phyloP scores from a whole-genome alignment of 2,329 filamentous ascomycete species.

The Pseudonectria buxi region DNA sequence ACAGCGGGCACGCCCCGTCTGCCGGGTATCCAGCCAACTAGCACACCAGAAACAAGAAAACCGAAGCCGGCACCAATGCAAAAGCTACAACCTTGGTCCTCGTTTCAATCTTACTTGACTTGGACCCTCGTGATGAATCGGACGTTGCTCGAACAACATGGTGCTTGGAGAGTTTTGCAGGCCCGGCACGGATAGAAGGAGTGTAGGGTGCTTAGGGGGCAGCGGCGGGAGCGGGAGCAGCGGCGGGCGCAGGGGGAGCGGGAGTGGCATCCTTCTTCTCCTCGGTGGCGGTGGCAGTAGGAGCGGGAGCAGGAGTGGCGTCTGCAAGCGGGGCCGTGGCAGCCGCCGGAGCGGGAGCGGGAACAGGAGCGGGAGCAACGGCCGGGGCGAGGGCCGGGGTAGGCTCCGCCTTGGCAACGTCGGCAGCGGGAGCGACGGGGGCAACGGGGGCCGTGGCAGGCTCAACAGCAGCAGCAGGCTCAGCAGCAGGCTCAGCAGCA shows the following conservation, averaged over 20 bases:
- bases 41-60: slow-evolving; percentile 13
- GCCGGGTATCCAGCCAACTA: slow-evolving; percentile 27
- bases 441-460: slow-evolving; percentile 21
- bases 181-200: slow-evolving; percentile 5
- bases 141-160: too few species aligned
- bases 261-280: slow-evolving; percentile 20
- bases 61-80: slow-evolving; percentile 1
- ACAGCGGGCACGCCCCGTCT: slow-evolving; percentile 17
- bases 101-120: slow-evolving; percentile 2
- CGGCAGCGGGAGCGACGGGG: slow-evolving; percentile 11
- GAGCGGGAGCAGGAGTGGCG: slow-evolving; percentile 8
- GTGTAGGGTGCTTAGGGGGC: slow-evolving; percentile 13
- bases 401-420: slow-evolving; percentile 16
- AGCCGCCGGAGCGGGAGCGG: slow-evolving; percentile 16
- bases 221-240: slow-evolving; percentile 16
- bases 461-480: slow-evolving; percentile 19
- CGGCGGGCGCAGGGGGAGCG: slow-evolving; percentile 12
- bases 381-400: too few species aligned
- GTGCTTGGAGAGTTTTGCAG: slow-evolving; percentile 1
- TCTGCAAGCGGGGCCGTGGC: slow-evolving; percentile 11
- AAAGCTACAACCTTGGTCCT: slow-evolving; percentile 2
- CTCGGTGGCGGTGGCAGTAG: slow-evolving; percentile 20
- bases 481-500: slow-evolving; percentile 20
- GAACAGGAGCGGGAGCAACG: slow-evolving; percentile 12
- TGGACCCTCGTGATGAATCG: too few species aligned